Percentiles rank a stretch among this genome's conserved stretches.
These are phyloP conservation scores for Venturia oleaginea DNA, from an alignment of 2,329 filamentous ascomycete species.

Conservation along the genomic window DNA sequence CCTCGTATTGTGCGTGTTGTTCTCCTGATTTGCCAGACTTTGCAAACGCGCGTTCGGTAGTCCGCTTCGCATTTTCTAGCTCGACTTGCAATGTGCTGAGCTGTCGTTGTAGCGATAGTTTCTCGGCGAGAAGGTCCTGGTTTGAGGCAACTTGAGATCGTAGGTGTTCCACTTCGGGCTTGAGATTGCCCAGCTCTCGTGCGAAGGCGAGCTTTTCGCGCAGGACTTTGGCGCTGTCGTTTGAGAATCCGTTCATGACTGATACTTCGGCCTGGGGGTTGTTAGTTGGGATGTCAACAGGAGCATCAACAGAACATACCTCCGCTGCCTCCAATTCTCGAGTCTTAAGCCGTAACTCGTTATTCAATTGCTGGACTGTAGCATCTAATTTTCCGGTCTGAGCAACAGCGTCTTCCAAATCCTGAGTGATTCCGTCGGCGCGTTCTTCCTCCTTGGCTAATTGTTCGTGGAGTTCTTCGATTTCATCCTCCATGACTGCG, in stretches of 20 bases:
- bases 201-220: constrained; percentile 54
- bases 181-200: constrained; percentile 49
- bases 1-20: constrained; percentile 35
- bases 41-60: constrained; percentile 48
- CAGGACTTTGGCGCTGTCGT: constrained; percentile 54
- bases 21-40: constrained; percentile 42
- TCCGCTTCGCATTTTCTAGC: constrained; percentile 71
- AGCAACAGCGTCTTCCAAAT: constrained; percentile 39
- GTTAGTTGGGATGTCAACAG: constrained; percentile 25
- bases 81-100: constrained; percentile 69
- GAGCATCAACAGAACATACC: constrained; percentile 44
- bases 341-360: constrained; percentile 42
- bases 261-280: constrained; percentile 57
- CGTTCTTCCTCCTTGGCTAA: constrained; percentile 52
- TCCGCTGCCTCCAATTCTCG: constrained; percentile 49
- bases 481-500: constrained; percentile 66
- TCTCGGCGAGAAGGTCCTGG: constrained; percentile 65
- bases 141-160: constrained; percentile 50
- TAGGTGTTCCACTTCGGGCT: constrained; percentile 54
- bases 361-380: constrained; percentile 35
- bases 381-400: constrained; percentile 40
- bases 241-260: constrained; percentile 54
- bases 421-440: constrained; percentile 45
- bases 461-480: constrained; percentile 56
- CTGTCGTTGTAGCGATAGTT: constrained; percentile 69